Evolutionary conservation across 2,329 filamentous ascomycete genomes (phyloP).

Genomic region (Trichoderma hamatum): DNA sequence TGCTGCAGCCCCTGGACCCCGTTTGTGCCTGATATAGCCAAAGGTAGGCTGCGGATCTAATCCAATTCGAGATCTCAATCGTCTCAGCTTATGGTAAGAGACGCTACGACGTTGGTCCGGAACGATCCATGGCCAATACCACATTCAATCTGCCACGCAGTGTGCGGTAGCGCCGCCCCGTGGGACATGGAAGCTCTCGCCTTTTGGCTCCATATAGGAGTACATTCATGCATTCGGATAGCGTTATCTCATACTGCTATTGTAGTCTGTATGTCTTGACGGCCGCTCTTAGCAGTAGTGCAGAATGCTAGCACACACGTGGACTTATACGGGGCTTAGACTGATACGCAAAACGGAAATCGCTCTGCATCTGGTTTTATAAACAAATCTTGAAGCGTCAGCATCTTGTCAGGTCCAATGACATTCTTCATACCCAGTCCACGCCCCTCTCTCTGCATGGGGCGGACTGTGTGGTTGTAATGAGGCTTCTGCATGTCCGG

Average conservation of each 20-base stretch:
- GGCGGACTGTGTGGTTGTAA: neutral
- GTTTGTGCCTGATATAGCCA: neutral
- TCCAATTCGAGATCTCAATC: neutral
- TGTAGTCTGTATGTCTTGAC: neutral
- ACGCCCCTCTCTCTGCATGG: conserved; percentile 15
- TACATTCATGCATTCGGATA: neutral
- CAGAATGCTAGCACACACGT: neutral
- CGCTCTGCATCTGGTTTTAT: neutral
- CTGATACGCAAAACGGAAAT: neutral
- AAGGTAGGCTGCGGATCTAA: neutral
- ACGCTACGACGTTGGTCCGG: conserved; percentile 5
- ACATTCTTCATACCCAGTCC: neutral
- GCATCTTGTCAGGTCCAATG: neutral
- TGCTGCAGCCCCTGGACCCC: neutral
- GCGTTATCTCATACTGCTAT: neutral
- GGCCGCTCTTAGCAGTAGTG: neutral
- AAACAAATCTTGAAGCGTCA: conserved; percentile 10
- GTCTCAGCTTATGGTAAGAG: conserved; percentile 9
- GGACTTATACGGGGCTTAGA: neutral
- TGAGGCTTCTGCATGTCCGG: neutral
- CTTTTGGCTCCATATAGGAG: neutral
- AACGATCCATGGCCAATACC: conserved; percentile 3
- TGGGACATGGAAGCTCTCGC: neutral
- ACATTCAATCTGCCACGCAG: conserved; percentile 19
- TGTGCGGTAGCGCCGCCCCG: neutral